Evolutionary conservation across 306 rosid genomes (phyloP).

Genomic region (Senna siamea): DNA sequence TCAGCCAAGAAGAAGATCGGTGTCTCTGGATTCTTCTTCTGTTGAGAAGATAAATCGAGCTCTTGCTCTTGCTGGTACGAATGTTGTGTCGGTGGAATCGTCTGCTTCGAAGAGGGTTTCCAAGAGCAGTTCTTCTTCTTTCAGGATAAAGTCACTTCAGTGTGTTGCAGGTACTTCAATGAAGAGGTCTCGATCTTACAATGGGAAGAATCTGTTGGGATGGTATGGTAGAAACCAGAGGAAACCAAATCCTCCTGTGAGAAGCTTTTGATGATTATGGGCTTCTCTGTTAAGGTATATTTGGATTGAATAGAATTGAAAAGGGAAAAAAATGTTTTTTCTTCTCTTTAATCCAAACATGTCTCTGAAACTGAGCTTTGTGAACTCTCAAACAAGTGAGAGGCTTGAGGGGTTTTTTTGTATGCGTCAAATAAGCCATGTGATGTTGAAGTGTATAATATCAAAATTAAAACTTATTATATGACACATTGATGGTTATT

Average conservation of each 20-base stretch:
- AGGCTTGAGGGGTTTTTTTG: slow-evolving; percentile 6
- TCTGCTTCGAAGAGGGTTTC: slow-evolving; percentile 36
- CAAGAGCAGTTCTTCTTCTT: slow-evolving; percentile 62
- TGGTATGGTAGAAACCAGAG: slow-evolving; percentile 45
- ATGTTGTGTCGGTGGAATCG: not conserved
- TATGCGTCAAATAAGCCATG: slow-evolving; percentile 35
- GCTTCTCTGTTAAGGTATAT: not conserved
- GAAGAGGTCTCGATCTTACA: slow-evolving; percentile 73
- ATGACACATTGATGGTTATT: slow-evolving; percentile 21
- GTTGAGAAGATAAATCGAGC: slow-evolving; percentile 47
- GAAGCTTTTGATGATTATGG: slow-evolving; percentile 50
- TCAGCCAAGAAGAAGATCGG: slow-evolving; percentile 58
- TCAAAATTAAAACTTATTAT: slow-evolving; percentile 27
- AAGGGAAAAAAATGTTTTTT: no score
- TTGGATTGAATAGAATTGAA: not conserved
- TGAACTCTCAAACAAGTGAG: slow-evolving; percentile 47
- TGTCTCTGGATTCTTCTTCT: slow-evolving; percentile 64
- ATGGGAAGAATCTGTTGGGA: slow-evolving; percentile 51
- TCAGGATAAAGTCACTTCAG: slow-evolving; percentile 44
- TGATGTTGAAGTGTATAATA: slow-evolving; percentile 32
- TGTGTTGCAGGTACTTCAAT: slow-evolving; percentile 49
- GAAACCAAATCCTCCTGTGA: slow-evolving; percentile 46
- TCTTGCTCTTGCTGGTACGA: not conserved
- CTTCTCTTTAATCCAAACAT: slow-evolving; percentile 5
- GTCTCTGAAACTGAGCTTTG: not conserved